A percentile compares a stretch with the other conserved stretches of the same genome.
These are phyloP conservation scores for Mycena capillaripes DNA, from an alignment of 768 basidiomycete species.

Conservation along the genomic window DNA sequence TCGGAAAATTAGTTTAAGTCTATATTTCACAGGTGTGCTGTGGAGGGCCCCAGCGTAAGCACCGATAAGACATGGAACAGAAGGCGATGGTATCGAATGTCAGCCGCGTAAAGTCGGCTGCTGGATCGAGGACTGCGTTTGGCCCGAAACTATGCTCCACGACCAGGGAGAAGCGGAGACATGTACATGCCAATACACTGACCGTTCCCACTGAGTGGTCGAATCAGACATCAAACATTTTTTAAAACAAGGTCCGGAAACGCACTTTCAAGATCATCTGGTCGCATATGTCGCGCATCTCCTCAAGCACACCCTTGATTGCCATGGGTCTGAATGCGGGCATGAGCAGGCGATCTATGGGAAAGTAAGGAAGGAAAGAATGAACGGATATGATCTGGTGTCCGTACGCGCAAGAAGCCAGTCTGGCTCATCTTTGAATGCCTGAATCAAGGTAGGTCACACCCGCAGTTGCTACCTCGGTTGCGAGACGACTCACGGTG, in stretches of 20 bases:
- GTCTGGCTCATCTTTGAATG: slow-evolving; percentile 54
- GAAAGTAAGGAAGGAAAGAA: background rate
- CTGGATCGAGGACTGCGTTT: slow-evolving; percentile 54
- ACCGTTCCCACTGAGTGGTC: slow-evolving; percentile 53
- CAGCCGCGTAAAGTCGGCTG: slow-evolving; percentile 63
- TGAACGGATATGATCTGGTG: too few species aligned
- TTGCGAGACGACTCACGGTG: slow-evolving; percentile 43
- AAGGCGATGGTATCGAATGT: slow-evolving; percentile 62
- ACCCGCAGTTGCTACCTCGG: too few species aligned
- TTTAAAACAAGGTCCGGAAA: background rate
- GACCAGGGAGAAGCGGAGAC: too few species aligned
- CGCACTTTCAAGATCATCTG: slow-evolving; percentile 56
- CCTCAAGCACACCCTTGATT: slow-evolving; percentile 61
- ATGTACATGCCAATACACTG: too few species aligned
- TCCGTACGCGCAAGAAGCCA: slow-evolving; percentile 59
- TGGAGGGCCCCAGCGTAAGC: slow-evolving; percentile 23
- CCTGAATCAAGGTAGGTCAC: slow-evolving; percentile 23
- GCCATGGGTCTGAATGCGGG: slow-evolving; percentile 55
- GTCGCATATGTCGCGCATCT: slow-evolving; percentile 60
- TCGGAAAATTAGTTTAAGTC: background rate
- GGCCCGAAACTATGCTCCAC: slow-evolving; percentile 54
- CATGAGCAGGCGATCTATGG: slow-evolving; percentile 48
- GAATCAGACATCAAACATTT: background rate
- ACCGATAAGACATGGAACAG: slow-evolving; percentile 58
- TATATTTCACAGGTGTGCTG: background rate